Evolutionary conservation across 2,329 filamentous ascomycete species (phyloP), one percentile per base, ranked within the genome.

Genomic region (Aureobasidium sp.): DNA sequence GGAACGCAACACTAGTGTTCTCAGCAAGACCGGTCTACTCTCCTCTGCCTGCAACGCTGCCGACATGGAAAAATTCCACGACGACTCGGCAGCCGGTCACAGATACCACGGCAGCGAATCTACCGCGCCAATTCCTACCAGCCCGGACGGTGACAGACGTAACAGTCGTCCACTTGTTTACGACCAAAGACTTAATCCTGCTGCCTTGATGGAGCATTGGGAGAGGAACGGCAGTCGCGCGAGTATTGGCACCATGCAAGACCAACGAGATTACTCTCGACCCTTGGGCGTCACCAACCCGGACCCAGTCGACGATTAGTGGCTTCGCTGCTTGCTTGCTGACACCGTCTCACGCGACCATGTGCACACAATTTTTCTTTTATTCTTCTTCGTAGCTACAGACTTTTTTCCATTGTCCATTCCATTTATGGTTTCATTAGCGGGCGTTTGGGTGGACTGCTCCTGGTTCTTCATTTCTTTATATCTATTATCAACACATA

Each of bases 111-210:
- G 67, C 61, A 67, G 69, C 57, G 63, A 65, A 31, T 65, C 61
- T 6, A 62, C 63, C 3, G 65, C 67, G 10, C 66, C 65, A 43
- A 64, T 61, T 21, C 65, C 65, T 2, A 64, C 69, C 23, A 69
- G 66, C 54, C 67, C 70, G 31, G 66, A 65, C 38, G 70, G 70
- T 25, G 37, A 60, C 38, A 60, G 54, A 27, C 60, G 77, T 45
- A 71, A 72, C 58, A 79, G 76, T 61, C 70, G 74, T 59, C 76
- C 76, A 2, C 66, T 77, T 60, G 70, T 79, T 33, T 75, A 77
- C 62, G 78, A 80, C 60, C 77, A 78, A 62, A 70, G 78, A 25
- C 70, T 80, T 25, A 79, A 80, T 60, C 78, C 78, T 2, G 73
- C 72, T 7, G 75, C 75, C 3, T 70, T 79, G 29, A 75, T 78